Percentiles rank a stretch among this genome's conserved stretches.
These are phyloP conservation scores for Tetrahymena elliotti DNA, from an alignment of 73 alveolate genomes.

Conservation along the genomic window DNA sequence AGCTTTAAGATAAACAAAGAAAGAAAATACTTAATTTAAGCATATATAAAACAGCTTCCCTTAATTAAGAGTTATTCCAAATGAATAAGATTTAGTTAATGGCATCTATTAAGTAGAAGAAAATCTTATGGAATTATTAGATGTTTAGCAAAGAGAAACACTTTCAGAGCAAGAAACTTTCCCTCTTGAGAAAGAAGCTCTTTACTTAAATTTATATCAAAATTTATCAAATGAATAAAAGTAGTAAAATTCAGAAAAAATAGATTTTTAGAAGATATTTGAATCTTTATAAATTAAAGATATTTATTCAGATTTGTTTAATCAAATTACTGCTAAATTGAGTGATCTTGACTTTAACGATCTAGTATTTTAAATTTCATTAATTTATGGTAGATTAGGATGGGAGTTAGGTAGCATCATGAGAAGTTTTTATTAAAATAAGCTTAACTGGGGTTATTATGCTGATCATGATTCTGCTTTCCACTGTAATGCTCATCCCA, in stretches of 20 bases:
- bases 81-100: not conserved
- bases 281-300: not conserved
- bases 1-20: not conserved
- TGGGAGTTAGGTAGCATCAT: slow-evolving; percentile 48
- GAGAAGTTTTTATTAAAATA: slow-evolving; percentile 41
- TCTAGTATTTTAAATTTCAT: not conserved
- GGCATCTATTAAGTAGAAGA: not conserved
- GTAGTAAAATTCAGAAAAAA: not conserved
- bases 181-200: not conserved
- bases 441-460: slow-evolving; percentile 64
- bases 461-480: slow-evolving; percentile 62
- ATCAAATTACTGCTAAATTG: not conserved
- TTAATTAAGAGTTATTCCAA: not conserved
- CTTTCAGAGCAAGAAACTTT: not conserved
- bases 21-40: slow-evolving; percentile 3
- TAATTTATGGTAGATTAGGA: slow-evolving; percentile 42
- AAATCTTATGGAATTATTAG: not conserved
- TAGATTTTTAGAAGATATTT: not conserved
- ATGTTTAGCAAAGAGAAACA: not conserved
- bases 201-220: not conserved
- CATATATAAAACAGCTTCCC: not conserved
- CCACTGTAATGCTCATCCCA: slow-evolving; percentile 71
- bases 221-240: not conserved
- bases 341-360: not conserved
- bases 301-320: not conserved